These are phyloP conservation scores for Neurospora intermedia DNA, from an alignment of 495 filamentous ascomycete genomes.

Conservation along the genomic window DNA sequence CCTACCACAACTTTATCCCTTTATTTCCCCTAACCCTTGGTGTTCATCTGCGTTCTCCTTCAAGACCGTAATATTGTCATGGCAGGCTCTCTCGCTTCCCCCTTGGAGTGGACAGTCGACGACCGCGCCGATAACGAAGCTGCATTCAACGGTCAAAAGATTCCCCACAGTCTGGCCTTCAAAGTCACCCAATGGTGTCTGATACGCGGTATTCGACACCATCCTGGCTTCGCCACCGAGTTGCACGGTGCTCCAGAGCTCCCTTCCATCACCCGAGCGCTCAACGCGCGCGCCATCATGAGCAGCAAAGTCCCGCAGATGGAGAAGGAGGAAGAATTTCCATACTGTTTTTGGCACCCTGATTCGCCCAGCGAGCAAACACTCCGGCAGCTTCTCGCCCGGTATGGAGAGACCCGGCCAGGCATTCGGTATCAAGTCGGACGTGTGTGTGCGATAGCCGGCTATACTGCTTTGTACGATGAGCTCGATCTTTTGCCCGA, in stretches of 20 bases:
- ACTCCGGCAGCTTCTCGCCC: slow-evolving; percentile 14
- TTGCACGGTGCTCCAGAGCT: slow-evolving; percentile 6
- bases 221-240: slow-evolving; percentile 14
- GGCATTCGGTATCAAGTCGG: slow-evolving; percentile 10
- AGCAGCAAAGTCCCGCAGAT: slow-evolving; percentile 27
- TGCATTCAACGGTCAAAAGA: not conserved
- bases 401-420: slow-evolving; percentile 4
- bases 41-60: not conserved
- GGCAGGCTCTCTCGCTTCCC: not conserved
- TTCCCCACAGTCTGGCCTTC: not conserved
- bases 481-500: slow-evolving; percentile 13
- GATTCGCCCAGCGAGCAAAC: slow-evolving; percentile 25
- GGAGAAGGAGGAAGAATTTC: slow-evolving; percentile 14
- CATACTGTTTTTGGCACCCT: slow-evolving; percentile 38
- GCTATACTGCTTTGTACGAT: slow-evolving; percentile 8
- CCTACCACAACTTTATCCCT: no score
- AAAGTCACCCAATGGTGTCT: slow-evolving; percentile 7
- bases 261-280: slow-evolving; percentile 17
- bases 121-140: not conserved
- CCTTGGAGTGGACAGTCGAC: not conserved
- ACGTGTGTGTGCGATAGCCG: slow-evolving; percentile 12
- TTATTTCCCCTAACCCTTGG: no score
- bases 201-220: slow-evolving; percentile 18
- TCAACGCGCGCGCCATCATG: slow-evolving; percentile 31
- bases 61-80: not conserved